These are phyloP conservation scores for Eimeria tenella DNA, from an alignment of 169 alveolate genomes.

Conservation along the genomic window DNA sequence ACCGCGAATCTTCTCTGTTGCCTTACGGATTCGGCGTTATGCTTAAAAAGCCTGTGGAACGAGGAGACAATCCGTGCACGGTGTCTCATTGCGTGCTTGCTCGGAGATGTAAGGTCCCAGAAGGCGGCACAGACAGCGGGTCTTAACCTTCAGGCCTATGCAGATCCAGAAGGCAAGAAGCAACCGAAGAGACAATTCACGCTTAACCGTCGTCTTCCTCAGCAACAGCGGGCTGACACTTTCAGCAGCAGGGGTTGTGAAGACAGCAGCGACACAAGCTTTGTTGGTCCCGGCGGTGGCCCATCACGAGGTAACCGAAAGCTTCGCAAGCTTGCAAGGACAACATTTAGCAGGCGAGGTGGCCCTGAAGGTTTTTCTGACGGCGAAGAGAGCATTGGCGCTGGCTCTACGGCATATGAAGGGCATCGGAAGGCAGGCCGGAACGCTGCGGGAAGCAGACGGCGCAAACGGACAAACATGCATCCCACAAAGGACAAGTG, in stretches of 20 bases:
- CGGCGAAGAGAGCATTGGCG: neutral
- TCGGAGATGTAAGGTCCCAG: slow-evolving; percentile 63
- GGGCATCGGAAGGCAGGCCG: slow-evolving; percentile 9
- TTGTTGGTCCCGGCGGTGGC: neutral
- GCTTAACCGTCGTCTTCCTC: slow-evolving; percentile 21
- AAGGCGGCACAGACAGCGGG: slow-evolving; percentile 55
- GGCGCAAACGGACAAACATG: slow-evolving; percentile 12
- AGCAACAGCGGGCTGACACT: slow-evolving; percentile 19
- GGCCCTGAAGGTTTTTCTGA: slow-evolving; percentile 33
- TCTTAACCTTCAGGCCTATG: slow-evolving; percentile 47
- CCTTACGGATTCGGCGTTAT: slow-evolving; percentile 54
- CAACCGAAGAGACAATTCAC: slow-evolving; percentile 39
- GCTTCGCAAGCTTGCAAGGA: slow-evolving; percentile 42
- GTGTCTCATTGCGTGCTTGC: slow-evolving; percentile 63
- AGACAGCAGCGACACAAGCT: slow-evolving; percentile 39
- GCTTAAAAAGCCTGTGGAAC: slow-evolving; percentile 40
- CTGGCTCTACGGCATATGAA: neutral
- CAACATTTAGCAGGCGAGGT: slow-evolving; percentile 59
- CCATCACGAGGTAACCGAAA: neutral
- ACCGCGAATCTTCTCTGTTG: slow-evolving; percentile 65
- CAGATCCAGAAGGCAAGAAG: slow-evolving; percentile 6
- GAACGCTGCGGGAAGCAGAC: slow-evolving; percentile 15
- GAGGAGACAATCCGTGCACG: slow-evolving; percentile 51
- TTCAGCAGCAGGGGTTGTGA: slow-evolving; percentile 59
- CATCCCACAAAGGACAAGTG: neutral